phyloP scores from a whole-genome alignment of 495 filamentous ascomycete species.

The Polyplosphaeria fusca region DNA sequence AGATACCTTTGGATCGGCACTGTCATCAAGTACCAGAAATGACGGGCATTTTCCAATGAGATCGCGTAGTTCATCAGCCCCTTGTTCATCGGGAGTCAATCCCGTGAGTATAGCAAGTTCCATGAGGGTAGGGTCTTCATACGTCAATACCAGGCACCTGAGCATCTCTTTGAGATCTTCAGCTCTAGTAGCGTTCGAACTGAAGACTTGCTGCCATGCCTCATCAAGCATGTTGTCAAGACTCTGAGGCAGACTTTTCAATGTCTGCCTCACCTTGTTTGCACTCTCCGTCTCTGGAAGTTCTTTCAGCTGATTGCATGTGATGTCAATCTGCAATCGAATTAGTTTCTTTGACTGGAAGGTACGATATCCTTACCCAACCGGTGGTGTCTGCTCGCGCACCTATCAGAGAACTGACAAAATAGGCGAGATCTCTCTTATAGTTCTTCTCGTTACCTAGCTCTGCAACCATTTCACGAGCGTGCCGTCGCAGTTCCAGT shows the following conservation, averaged over 20 bases:
- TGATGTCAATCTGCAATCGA: slow-evolving; percentile 7
- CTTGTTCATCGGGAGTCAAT: slow-evolving; percentile 1
- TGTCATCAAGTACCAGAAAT: slow-evolving; percentile 21
- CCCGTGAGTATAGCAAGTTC: slow-evolving; percentile 6
- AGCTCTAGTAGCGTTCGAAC: neutral
- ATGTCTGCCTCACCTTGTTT: neutral
- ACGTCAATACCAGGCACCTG: neutral
- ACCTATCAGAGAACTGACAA: slow-evolving; percentile 2
- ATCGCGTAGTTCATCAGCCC: slow-evolving; percentile 33
- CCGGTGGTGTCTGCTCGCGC: neutral
- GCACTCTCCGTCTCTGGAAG: neutral
- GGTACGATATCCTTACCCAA: no score
- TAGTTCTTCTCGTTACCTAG: slow-evolving; percentile 1
- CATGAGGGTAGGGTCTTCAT: neutral
- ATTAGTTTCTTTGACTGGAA: no score
- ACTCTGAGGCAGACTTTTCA: neutral
- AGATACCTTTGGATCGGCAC: slow-evolving; percentile 28
- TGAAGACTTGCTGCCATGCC: neutral
- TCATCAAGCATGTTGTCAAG: neutral
- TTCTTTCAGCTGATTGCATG: slow-evolving; percentile 2
- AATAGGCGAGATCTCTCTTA: slow-evolving; percentile 7
- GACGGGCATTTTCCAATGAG: slow-evolving; percentile 40
- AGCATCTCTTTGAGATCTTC: slow-evolving; percentile 6
- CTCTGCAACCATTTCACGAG: neutral
- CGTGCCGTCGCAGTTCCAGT: slow-evolving; percentile 5